Percentiles rank a stretch among this genome's conserved stretches.
phyloP scores from a whole-genome alignment of 345 rosid species.

The Eucalyptus rudis region DNA sequence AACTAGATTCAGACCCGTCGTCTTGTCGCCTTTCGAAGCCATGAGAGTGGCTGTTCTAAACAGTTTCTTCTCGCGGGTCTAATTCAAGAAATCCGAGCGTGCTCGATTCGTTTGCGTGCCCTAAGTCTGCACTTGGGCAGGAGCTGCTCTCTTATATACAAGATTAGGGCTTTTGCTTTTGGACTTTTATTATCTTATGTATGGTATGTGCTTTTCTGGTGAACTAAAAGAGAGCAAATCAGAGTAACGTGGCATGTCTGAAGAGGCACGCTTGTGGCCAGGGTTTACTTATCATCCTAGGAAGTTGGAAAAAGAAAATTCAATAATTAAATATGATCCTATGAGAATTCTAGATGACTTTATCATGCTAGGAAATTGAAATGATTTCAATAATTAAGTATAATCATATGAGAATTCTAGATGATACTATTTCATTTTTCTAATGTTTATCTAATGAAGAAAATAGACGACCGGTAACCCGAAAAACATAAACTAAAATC shows the following conservation, averaged over 20 bases:
- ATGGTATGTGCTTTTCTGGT: background rate
- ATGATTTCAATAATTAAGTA: background rate
- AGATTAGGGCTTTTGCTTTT: background rate
- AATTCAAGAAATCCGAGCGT: background rate
- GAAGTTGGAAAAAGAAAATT: no score
- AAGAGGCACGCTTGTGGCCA: background rate
- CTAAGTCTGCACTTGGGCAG: background rate
- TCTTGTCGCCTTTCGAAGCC: background rate
- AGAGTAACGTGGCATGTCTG: background rate
- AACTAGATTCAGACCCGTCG: background rate
- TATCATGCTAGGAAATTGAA: background rate
- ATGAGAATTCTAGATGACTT: no score
- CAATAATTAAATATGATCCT: no score
- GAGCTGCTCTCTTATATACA: background rate
- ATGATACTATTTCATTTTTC: background rate
- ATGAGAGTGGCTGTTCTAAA: background rate
- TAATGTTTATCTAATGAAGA: rapidly evolving
- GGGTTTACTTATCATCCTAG: background rate
- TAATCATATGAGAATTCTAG: background rate
- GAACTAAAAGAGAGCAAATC: background rate
- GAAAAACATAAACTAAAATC: background rate
- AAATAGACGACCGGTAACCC: rapidly evolving
- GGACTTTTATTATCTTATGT: background rate
- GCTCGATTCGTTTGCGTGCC: background rate
- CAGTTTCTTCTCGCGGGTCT: background rate